These are phyloP conservation scores for Grigorovia yakushimaensis DNA, from an alignment of 805 yeast species.

Conservation along the genomic window DNA sequence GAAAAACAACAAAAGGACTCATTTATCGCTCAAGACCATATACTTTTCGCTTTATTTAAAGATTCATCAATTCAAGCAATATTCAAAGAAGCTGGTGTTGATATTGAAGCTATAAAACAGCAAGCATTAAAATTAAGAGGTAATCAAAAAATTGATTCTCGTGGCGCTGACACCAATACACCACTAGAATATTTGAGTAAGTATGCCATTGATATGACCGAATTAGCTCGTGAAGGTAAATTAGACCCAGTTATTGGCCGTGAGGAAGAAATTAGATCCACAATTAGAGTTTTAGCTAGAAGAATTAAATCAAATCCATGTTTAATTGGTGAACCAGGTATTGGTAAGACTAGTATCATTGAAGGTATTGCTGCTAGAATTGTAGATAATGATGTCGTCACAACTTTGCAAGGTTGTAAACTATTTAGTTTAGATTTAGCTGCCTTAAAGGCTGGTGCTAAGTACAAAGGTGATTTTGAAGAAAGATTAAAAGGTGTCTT, in stretches of 20 bases:
- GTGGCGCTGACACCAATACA: constrained; percentile 86
- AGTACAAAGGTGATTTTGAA: constrained; percentile 97
- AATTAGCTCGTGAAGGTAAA: constrained; percentile 85
- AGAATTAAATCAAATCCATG: constrained; percentile 96
- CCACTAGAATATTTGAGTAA: constrained; percentile 75
- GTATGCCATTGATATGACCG: constrained; percentile 90
- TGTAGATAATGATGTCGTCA: constrained; percentile 90
- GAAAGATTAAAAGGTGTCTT: constrained; percentile 95
- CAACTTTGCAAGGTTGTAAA: constrained; percentile 69
- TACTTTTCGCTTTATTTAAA: constrained; percentile 73
- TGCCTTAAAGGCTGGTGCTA: constrained; percentile 96
- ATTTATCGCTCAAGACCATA: constrained; percentile 89
- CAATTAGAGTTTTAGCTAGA: constrained; percentile 91
- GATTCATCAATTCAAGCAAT: constrained; percentile 62
- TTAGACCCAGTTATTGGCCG: constrained; percentile 98
- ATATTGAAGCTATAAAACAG: constrained; percentile 59
- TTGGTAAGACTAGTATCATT: constrained; percentile 95
- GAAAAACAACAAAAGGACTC: constrained; percentile 83
- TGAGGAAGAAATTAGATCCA: constrained; percentile 94
- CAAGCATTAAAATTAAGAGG: constrained; percentile 82
- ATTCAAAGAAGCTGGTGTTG: constrained; percentile 62
- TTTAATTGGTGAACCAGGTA: constrained; percentile 98
- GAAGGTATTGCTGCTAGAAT: constrained; percentile 98
- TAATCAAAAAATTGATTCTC: constrained; percentile 80
- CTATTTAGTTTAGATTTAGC: constrained; percentile 88